phyloP scores from a whole-genome alignment of 768 basidiomycete genomes.

The Panaeolus papilionaceus region DNA sequence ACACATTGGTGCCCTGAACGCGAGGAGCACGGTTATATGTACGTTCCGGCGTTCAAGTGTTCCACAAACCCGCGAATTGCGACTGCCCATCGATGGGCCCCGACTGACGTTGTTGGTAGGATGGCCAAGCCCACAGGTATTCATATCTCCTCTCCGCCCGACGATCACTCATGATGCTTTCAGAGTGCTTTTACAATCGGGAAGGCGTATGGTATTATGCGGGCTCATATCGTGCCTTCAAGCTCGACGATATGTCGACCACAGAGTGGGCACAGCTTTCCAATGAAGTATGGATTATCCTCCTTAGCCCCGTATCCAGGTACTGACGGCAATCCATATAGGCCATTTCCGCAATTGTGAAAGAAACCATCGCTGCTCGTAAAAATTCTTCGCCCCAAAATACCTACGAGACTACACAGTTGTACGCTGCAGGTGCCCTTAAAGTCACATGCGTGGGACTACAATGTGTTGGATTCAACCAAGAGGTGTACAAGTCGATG shows the following conservation, averaged over 20 bases:
- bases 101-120: constrained; percentile 64
- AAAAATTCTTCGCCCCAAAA: constrained; percentile 84
- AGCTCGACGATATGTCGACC: constrained; percentile 65
- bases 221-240: constrained; percentile 74
- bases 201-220: constrained; percentile 87
- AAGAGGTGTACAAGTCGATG: constrained; percentile 65
- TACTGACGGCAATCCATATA: constrained; percentile 33
- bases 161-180: not conserved
- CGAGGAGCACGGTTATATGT: constrained; percentile 83
- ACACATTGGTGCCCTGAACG: constrained; percentile 83
- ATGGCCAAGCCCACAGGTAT: constrained; percentile 70
- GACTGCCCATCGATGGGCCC: constrained; percentile 78
- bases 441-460: constrained; percentile 76
- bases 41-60: constrained; percentile 78
- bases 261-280: constrained; percentile 76
- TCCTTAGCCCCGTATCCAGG: too few species aligned
- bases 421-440: constrained; percentile 76
- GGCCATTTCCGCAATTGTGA: constrained; percentile 71
- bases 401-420: constrained; percentile 73
- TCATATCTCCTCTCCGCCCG: not conserved
- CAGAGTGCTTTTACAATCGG: constrained; percentile 85
- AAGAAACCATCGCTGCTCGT: constrained; percentile 71
- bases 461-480: constrained; percentile 80
- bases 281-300: constrained; percentile 49
- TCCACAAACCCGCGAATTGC: constrained; percentile 78